These are phyloP conservation scores for Penicillium robsamsonii DNA, from an alignment of 495 filamentous ascomycete species.

Conservation along the genomic window DNA sequence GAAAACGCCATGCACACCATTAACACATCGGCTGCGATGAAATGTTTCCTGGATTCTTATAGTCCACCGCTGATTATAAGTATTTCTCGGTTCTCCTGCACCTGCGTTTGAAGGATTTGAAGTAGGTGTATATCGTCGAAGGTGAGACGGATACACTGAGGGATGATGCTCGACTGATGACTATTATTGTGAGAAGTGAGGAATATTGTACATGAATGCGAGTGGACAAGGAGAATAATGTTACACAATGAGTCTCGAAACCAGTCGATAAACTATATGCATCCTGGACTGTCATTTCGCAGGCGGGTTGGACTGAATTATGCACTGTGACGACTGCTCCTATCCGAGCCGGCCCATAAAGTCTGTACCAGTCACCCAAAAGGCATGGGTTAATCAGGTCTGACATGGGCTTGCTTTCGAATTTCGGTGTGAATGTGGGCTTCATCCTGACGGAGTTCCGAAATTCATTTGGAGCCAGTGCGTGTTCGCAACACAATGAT, in stretches of 20 bases:
- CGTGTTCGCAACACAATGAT: background rate
- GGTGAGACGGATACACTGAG: no score
- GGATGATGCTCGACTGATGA: no score
- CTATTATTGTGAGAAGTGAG: background rate
- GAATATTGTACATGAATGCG: background rate
- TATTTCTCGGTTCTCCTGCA: no score
- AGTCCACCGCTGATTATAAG: no score
- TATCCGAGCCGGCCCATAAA: background rate
- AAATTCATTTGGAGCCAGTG: background rate
- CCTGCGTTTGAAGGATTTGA: no score
- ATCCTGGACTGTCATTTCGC: background rate
- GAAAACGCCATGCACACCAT: no score
- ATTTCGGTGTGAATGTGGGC: background rate
- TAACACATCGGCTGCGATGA: no score
- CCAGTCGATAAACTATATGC: conserved; percentile 1
- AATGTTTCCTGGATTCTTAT: no score
- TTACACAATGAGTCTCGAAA: conserved; percentile 1
- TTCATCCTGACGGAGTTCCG: background rate
- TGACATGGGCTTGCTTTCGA: background rate
- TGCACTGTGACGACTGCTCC: no score
- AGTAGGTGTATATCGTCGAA: no score
- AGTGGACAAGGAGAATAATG: background rate
- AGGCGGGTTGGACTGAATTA: background rate
- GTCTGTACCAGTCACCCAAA: background rate
- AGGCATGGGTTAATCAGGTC: background rate